Evolutionary conservation across 2,329 filamentous ascomycete species (phyloP).

Genomic region (Penicillium sp.): DNA sequence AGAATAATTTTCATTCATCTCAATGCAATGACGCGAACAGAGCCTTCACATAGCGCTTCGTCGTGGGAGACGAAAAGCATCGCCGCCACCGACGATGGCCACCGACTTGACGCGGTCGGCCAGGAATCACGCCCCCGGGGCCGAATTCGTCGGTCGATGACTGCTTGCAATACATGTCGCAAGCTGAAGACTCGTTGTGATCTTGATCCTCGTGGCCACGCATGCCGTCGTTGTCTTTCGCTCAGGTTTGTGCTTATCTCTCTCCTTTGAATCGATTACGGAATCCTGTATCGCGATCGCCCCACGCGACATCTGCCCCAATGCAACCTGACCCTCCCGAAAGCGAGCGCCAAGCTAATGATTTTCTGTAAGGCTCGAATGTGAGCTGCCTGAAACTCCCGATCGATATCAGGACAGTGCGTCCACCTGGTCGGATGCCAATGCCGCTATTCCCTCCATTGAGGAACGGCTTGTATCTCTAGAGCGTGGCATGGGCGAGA

Average conservation of each 20-base stretch:
- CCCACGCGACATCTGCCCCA: background rate
- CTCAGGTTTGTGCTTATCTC: constrained; percentile 27
- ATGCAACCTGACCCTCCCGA: background rate
- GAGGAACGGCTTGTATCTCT: constrained; percentile 35
- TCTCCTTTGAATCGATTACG: background rate
- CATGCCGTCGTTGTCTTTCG: constrained; percentile 39
- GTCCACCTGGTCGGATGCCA: constrained; percentile 33
- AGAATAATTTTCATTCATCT: background rate
- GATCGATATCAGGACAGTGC: constrained; percentile 35
- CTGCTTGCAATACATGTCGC: constrained; percentile 39
- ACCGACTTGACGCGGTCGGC: constrained; percentile 24
- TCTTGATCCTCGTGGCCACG: constrained; percentile 35
- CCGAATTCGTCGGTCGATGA: constrained; percentile 39
- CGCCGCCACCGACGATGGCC: constrained; percentile 23
- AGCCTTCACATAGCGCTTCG: constrained; percentile 21
- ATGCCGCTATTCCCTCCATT: constrained; percentile 32
- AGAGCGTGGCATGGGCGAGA: constrained; percentile 36
- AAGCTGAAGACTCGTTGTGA: constrained; percentile 41
- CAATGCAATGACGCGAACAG: constrained; percentile 30
- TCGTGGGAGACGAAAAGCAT: constrained; percentile 31
- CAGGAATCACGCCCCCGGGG: constrained; percentile 31
- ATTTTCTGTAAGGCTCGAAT: constrained; percentile 30
- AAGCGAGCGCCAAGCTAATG: constrained; percentile 7
- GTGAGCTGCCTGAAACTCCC: constrained; percentile 35
- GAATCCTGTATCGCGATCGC: background rate